A percentile compares a stretch with the other conserved stretches of the same genome.
Evolutionary conservation across 2,329 filamentous ascomycete species (phyloP).

Genomic region (Aspergillus felis): DNA sequence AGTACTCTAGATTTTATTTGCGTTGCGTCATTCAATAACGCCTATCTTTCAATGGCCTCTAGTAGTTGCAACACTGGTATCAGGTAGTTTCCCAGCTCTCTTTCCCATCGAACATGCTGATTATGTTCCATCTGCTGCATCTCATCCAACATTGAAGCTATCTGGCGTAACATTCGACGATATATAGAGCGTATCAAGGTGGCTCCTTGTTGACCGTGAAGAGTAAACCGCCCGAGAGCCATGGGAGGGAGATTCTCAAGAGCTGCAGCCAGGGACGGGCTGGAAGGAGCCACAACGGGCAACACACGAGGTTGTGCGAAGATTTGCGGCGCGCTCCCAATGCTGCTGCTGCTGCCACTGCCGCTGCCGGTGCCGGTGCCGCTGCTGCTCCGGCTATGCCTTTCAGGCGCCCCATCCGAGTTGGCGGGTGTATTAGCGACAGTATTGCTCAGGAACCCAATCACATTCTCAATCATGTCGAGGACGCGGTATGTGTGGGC

Average conservation of each 20-base stretch:
- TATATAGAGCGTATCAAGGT: constrained; percentile 1
- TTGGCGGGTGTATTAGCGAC: no score
- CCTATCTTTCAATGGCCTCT: constrained; percentile 1
- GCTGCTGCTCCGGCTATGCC: no score
- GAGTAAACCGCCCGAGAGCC: constrained; percentile 4
- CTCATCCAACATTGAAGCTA: constrained; percentile 2
- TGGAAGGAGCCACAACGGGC: constrained; percentile 1
- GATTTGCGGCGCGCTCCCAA: neutral
- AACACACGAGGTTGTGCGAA: neutral
- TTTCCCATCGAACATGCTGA: constrained; percentile 2
- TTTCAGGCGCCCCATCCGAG: no score
- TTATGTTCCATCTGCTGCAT: constrained; percentile 4
- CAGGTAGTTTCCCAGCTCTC: constrained; percentile 1
- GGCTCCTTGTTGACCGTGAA: constrained; percentile 3
- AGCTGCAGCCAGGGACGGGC: neutral
- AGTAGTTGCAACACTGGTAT: constrained; percentile 4
- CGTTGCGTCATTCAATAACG: neutral
- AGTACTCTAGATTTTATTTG: neutral
- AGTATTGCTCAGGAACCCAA: no score
- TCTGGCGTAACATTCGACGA: constrained; percentile 3
- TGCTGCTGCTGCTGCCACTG: no score
- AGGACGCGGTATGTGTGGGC: no score
- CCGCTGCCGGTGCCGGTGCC: no score
- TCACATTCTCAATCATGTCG: no score
- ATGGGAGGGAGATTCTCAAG: constrained; percentile 2